Percentiles rank a stretch among this genome's conserved stretches.
These are phyloP conservation scores for Adansonia digitata DNA, from an alignment of 345 rosid genomes.

Conservation along the genomic window DNA sequence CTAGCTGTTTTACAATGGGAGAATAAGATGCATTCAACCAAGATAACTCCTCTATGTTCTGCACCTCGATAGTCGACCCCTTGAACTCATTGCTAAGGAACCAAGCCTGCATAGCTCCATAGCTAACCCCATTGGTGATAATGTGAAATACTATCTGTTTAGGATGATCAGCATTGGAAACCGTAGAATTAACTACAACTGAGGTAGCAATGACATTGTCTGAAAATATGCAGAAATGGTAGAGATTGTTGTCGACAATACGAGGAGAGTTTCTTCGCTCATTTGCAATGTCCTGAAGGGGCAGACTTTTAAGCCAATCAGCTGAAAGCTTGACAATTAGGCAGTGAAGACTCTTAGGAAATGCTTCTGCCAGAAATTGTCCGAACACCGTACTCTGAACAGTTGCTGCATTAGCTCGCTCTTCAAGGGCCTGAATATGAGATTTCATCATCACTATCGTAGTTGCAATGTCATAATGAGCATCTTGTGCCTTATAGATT, in stretches of 20 bases:
- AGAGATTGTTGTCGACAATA: conserved; percentile 82
- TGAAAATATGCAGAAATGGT: conserved; percentile 88
- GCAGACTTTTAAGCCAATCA: conserved; percentile 53
- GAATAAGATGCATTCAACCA: conserved; percentile 85
- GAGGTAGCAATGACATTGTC: conserved; percentile 46
- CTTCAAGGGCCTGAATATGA: conserved; percentile 67
- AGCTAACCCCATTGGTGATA: conserved; percentile 58
- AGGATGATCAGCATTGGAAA: conserved; percentile 84
- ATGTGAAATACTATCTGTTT: conserved; percentile 80
- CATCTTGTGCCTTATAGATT: conserved; percentile 85
- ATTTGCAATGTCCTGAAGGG: conserved; percentile 54
- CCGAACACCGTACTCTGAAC: conserved; percentile 79
- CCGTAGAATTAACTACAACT: conserved; percentile 86
- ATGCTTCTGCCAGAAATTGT: conserved; percentile 68
- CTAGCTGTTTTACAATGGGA: conserved; percentile 60
- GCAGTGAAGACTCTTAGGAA: conserved; percentile 90
- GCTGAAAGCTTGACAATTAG: conserved; percentile 60
- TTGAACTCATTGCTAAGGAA: conserved; percentile 67
- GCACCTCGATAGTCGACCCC: conserved; percentile 78
- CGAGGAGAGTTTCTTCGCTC: conserved; percentile 68
- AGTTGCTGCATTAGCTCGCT: conserved; percentile 49
- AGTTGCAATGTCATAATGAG: conserved; percentile 92
- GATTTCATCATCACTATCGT: conserved; percentile 88
- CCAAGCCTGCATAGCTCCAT: conserved; percentile 82
- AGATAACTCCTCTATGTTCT: conserved; percentile 63